Evolutionary conservation across 1,139 yeast genomes (phyloP), one percentile per base, ranked within the genome.

Genomic region (Candida sp.): DNA sequence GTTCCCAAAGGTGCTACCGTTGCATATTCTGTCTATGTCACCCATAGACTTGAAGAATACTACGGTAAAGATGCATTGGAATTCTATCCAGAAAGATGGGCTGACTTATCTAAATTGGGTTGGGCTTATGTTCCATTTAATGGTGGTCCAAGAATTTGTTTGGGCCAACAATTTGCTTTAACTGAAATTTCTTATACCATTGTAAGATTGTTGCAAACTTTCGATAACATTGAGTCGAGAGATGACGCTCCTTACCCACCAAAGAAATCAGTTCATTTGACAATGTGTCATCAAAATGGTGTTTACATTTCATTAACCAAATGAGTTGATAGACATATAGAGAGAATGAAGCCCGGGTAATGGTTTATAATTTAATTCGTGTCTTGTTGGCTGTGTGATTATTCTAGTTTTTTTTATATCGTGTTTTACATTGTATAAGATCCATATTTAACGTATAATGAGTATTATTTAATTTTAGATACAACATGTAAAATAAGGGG

Each of bases 121-220:
- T 79, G 82, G 82, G 76, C 74, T 30, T 79, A 66, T 54, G 58
- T 79, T 33, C 82, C 83, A 19, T 79, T 79, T 64, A 80, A 79
- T 51, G 84, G 84, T 42, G 84, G 85, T 4, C 84, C 84, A 33
- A 65, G 84, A 48, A 78, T 79, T 44, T 80, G 85, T 54, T 64
- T 79, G 38, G 84, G 84, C 32, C 83, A 79, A 60, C 84, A 78
- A 57, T 77, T 76, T 61, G 84, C 83, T 1, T 70, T 79, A 47
- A 77, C 82, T 34, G 85, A 80, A 58, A 74, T 78, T 3, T 65
- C 77, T 9, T 79, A 77, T 49, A 69, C 75, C 15, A 53, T 76
- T 40, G 71, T 66, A 19, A 64, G 83, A 45, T 59, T 79, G 43
- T 61, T 64, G 12, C 79, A 74, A 57, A 43, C 62, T 59, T 70